Evolutionary conservation across 345 rosid genomes (phyloP).

Genomic region (Tarenaya hassleriana): DNA sequence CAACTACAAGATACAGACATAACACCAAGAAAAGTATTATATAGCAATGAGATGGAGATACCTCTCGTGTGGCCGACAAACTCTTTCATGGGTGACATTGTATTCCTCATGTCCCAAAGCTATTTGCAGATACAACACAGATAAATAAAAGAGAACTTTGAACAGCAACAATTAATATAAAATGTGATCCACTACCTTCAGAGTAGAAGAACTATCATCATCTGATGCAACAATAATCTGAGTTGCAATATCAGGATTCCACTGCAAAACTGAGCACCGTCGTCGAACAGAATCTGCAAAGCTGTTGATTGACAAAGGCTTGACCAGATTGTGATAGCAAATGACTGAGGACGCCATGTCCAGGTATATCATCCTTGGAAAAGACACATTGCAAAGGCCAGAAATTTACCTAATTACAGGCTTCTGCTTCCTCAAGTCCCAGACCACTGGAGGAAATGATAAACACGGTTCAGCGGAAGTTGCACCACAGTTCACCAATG

Average conservation of each 20-base stretch:
- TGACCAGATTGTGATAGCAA: conserved; percentile 18
- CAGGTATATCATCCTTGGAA: conserved; percentile 9
- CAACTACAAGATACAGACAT: background rate
- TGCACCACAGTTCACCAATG: conserved; percentile 1
- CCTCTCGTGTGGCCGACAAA: conserved; percentile 91
- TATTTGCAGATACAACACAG: conserved; percentile 32
- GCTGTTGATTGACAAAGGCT: conserved; percentile 39
- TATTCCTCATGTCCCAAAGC: conserved; percentile 99
- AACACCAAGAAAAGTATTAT: background rate
- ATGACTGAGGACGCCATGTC: background rate
- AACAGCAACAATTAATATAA: conserved; percentile 8
- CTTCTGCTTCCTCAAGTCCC: conserved; percentile 98
- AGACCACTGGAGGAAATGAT: conserved; percentile 52
- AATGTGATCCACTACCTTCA: conserved; percentile 49
- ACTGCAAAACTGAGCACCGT: conserved; percentile 95
- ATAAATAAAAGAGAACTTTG: conserved; percentile 16
- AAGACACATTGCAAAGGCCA: background rate
- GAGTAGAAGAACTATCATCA: conserved; percentile 73
- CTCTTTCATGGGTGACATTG: conserved; percentile 80
- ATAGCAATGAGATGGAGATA: conserved; percentile 26
- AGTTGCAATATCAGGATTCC: conserved; percentile 98
- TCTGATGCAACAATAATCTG: conserved; percentile 98
- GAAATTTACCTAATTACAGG: conserved; percentile 73
- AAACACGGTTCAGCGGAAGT: conserved; percentile 10
- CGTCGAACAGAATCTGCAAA: conserved; percentile 85